phyloP scores from a whole-genome alignment of 441 rosid genomes.

The Sinapis alba region DNA sequence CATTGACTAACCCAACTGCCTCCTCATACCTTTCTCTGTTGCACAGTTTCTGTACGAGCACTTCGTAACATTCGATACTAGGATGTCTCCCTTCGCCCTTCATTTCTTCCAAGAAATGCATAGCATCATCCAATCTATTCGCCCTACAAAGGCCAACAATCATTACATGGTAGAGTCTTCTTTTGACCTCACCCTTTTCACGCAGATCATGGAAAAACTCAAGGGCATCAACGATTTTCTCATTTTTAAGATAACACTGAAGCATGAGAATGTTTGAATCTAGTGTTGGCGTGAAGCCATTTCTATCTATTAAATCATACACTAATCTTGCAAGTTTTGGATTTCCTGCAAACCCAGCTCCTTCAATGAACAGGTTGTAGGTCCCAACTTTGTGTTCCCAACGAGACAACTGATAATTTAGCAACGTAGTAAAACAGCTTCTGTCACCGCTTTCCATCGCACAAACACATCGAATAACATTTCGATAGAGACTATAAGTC shows the following conservation, averaged over 20 bases:
- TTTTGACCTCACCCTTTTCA: constrained; percentile 38
- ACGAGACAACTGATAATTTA: constrained; percentile 56
- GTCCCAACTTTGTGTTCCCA: constrained; percentile 33
- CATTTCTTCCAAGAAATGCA: constrained; percentile 52
- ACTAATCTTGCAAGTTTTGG: constrained; percentile 73
- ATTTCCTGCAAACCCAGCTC: constrained; percentile 69
- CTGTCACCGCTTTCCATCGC: constrained; percentile 51
- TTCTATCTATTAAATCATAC: constrained; percentile 62
- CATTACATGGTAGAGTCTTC: constrained; percentile 51
- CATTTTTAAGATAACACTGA: constrained; percentile 62
- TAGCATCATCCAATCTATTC: constrained; percentile 50
- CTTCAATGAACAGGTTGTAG: constrained; percentile 68
- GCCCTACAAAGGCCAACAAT: constrained; percentile 63
- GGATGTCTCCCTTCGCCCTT: constrained; percentile 48
- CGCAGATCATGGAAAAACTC: constrained; percentile 50
- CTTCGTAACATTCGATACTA: constrained; percentile 60
- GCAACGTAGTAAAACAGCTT: constrained; percentile 45
- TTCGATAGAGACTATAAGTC: constrained; percentile 43
- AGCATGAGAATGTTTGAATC: constrained; percentile 56
- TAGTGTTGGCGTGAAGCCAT: constrained; percentile 49
- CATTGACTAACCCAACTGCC: constrained; percentile 56
- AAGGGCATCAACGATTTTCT: constrained; percentile 62
- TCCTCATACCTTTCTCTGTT: constrained; percentile 38
- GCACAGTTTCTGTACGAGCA: constrained; percentile 53
- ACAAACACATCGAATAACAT: constrained; percentile 57